Conservation (phyloP, 768 basidiomycete genomes). For the Lentinula sp. region DNA sequence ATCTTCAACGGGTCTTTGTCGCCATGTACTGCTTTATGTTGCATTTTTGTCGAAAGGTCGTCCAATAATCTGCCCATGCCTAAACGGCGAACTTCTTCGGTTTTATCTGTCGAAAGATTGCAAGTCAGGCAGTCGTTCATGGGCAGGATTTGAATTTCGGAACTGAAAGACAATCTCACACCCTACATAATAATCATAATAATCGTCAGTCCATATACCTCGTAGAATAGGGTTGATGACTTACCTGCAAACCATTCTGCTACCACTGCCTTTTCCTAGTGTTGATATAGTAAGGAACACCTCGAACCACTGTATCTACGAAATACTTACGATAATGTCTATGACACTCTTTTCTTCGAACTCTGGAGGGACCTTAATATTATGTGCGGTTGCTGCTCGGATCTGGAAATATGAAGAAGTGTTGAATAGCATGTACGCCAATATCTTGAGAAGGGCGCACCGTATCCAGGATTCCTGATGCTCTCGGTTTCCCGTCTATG, state of each 20-base stretch:
- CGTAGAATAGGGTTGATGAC: conserved; percentile 18
- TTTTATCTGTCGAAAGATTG: conserved; percentile 42
- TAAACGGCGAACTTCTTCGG: conserved; percentile 67
- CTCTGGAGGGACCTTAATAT: conserved; percentile 62
- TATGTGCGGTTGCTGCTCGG: conserved; percentile 65
- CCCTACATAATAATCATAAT: no score
- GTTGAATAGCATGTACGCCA: neutral
- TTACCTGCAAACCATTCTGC: conserved; percentile 66
- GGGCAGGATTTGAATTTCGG: neutral
- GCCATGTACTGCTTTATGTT: conserved; percentile 42
- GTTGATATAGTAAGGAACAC: neutral
- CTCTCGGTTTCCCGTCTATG: conserved; percentile 70
- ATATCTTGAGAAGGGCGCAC: conserved; percentile 24
- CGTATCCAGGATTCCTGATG: conserved; percentile 72
- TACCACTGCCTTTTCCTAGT: conserved; percentile 65
- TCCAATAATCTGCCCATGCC: conserved; percentile 73
- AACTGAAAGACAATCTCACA: conserved; percentile 14
- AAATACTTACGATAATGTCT: conserved; percentile 45
- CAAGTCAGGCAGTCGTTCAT: neutral
- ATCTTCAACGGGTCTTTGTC: conserved; percentile 50
- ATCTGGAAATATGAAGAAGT: conserved; percentile 30
- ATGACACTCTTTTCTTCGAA: conserved; percentile 60
- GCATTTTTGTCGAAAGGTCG: conserved; percentile 60
- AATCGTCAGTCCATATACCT: neutral
- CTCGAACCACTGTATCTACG: neutral